Conservation (phyloP, 2,329 filamentous ascomycete genomes). For the Trichoderma asperellum region DNA sequence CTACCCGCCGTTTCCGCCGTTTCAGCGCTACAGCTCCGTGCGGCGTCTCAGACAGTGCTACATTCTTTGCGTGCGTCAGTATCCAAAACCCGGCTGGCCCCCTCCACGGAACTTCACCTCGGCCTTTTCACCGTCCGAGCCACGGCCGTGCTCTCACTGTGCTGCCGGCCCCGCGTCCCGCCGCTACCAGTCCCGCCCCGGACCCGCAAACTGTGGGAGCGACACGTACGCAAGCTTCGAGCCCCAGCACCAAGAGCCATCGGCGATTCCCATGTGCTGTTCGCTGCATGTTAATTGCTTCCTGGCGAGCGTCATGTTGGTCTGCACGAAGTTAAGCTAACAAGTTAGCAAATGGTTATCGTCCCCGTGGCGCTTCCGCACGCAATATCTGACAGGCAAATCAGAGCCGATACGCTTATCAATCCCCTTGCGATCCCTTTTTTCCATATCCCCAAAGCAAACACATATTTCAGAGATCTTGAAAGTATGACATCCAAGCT, state of each 20-base stretch:
- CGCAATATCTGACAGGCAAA: slow-evolving; percentile 7
- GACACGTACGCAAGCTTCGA: neutral
- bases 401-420: neutral
- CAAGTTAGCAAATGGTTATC: neutral
- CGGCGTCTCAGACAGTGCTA: neutral
- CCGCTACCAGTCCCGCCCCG: slow-evolving; percentile 19
- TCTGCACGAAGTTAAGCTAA: neutral
- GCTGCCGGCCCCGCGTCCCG: slow-evolving; percentile 15
- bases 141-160: slow-evolving; percentile 21
- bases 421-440: neutral
- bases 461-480: neutral
- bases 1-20: slow-evolving; percentile 20
- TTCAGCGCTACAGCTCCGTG: neutral
- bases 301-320: neutral
- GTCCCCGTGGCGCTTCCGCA: neutral
- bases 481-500: neutral
- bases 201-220: slow-evolving; percentile 19
- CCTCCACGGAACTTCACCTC: slow-evolving; percentile 6
- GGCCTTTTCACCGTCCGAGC: slow-evolving; percentile 13
- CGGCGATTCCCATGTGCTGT: slow-evolving; percentile 1
- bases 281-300: neutral
- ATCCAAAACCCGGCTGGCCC: neutral
- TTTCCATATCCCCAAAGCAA: neutral
- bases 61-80: neutral
- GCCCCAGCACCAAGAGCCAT: neutral